A percentile compares a stretch with the other conserved stretches of the same genome.
Conservation (phyloP, 495 filamentous ascomycete species). For the Penicillium subrubescens region DNA sequence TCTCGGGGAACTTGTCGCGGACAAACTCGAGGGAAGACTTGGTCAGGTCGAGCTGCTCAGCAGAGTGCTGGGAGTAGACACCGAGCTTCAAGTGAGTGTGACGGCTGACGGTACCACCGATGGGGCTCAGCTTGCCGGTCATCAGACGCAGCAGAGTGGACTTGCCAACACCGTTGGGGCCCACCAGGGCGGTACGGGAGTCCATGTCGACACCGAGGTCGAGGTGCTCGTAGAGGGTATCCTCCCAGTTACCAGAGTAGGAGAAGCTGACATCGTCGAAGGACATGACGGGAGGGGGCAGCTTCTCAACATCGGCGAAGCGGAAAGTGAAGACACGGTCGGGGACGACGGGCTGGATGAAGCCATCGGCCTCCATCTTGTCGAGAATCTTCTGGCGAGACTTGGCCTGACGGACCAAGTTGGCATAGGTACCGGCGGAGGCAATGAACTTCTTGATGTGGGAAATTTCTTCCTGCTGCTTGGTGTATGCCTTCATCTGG, state of each 20-base stretch:
- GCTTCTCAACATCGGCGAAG: conserved; percentile 97
- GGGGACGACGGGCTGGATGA: conserved; percentile 84
- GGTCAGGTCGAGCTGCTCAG: conserved; percentile 96
- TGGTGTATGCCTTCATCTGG: conserved; percentile 97
- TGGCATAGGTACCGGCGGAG: conserved; percentile 99
- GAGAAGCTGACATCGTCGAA: conserved; percentile 98
- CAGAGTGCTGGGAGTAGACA: conserved; percentile 96
- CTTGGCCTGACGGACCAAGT: conserved; percentile 97
- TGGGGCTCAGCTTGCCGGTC: conserved; percentile 93
- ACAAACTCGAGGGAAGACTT: conserved; percentile 98
- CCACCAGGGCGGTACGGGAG: conserved; percentile 93
- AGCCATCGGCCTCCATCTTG: conserved; percentile 99
- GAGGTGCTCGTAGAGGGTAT: conserved; percentile 93
- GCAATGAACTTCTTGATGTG: conserved; percentile 99
- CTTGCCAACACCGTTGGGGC: conserved; percentile 99
- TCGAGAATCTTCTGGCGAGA: conserved; percentile 99
- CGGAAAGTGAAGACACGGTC: conserved; percentile 97
- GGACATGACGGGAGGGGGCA: conserved; percentile 92
- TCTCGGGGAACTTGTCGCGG: conserved; percentile 86
- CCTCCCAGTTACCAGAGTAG: conserved; percentile 84
- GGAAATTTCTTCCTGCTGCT: conserved; percentile 98
- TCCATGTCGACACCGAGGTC: conserved; percentile 99
- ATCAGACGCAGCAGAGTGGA: conserved; percentile 97
- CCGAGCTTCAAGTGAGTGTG: conserved; percentile 99
- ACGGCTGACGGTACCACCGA: conserved; percentile 74